Evolutionary conservation across 1,284 basidiomycete genomes (phyloP).

Genomic region (Marasmius tenuissimus): DNA sequence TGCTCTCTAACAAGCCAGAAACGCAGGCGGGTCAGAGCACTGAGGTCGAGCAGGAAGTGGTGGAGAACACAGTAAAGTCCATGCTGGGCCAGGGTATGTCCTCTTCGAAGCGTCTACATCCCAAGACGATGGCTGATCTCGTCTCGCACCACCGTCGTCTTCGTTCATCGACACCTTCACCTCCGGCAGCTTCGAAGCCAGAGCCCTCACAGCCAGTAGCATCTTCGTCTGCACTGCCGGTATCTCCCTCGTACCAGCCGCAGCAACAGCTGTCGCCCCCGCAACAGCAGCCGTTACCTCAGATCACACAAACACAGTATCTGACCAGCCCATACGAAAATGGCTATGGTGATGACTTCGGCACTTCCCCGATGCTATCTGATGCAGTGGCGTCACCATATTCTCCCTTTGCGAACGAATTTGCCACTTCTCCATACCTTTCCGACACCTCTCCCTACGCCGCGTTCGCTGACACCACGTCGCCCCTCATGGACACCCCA

Average conservation of each 20-base stretch:
- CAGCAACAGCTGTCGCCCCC: constrained; percentile 17
- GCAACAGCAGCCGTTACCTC: constrained; percentile 19
- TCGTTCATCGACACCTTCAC: constrained; percentile 25
- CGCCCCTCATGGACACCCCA: constrained; percentile 11
- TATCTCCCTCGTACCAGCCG: constrained; percentile 26
- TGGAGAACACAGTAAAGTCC: neutral
- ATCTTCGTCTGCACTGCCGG: constrained; percentile 8
- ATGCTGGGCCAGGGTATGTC: neutral
- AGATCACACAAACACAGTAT: constrained; percentile 21
- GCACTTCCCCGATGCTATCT: constrained; percentile 6
- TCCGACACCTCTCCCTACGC: neutral
- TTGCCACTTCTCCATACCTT: too few relatives aligned
- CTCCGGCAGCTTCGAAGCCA: constrained; percentile 30
- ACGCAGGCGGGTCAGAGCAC: neutral
- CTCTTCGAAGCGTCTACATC: neutral
- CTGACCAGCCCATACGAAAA: constrained; percentile 7
- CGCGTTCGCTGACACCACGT: neutral
- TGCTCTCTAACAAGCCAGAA: neutral
- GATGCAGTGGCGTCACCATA: constrained; percentile 12
- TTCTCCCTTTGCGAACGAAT: too few relatives aligned
- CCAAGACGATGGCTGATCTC: neutral
- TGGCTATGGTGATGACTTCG: constrained; percentile 11
- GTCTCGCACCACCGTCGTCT: neutral
- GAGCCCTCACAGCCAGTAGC: constrained; percentile 14
- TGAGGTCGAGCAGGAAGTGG: neutral